Base-by-base conservation (phyloP, 2,329 filamentous ascomycete genomes). In the Blastomyces percursus region DNA sequence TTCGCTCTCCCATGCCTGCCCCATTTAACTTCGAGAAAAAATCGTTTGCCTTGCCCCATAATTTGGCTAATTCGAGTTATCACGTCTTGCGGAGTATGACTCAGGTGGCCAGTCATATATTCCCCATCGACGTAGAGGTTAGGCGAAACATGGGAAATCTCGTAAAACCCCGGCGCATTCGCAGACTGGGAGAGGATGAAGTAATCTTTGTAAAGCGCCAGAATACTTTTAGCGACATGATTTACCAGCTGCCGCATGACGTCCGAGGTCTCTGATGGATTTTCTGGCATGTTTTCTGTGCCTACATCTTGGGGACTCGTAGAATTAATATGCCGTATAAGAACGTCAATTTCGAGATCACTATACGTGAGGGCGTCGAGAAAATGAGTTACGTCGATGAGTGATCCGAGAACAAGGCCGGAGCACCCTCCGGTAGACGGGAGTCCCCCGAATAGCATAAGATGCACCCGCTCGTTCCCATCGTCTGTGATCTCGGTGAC, bases 91-190 rank as follows among this genome's bases (percentile, higher is more conserved):
- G 65, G 63, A 1, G 69, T 72, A 32, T 66, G 65, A 1, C 66
- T 68, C 30, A 72, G 64, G 64, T 72, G 69, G n/a, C 67, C 69
- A 51, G 67, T 63, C 42, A 69, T 64, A 58, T 68, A 72, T 44
- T 71, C 70, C 38, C 64, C 65, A n/a, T 66, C 62, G 21, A 61
- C 65, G 46, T 66, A 65, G 30, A 72, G 57, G 21, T 63, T 64
- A 16, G 66, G 66, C 51, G 69, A 72, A 30, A 72, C 67, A 62
- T 72, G 69, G 62, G 69, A 70, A 32, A 72, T 71, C 60, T 71
- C 70, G 50, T 69, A 72, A 56, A 65, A 65, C 14, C 61, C 61
- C 21, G 67, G 66, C 48, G 68, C 66, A 35, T 69, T 63, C n/a
- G 65, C 66, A 30, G 66, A 67, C 56, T 66, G 64, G 42, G 65